Conservation (phyloP, 768 basidiomycete species). For the Hypsizygus marmoreus region DNA sequence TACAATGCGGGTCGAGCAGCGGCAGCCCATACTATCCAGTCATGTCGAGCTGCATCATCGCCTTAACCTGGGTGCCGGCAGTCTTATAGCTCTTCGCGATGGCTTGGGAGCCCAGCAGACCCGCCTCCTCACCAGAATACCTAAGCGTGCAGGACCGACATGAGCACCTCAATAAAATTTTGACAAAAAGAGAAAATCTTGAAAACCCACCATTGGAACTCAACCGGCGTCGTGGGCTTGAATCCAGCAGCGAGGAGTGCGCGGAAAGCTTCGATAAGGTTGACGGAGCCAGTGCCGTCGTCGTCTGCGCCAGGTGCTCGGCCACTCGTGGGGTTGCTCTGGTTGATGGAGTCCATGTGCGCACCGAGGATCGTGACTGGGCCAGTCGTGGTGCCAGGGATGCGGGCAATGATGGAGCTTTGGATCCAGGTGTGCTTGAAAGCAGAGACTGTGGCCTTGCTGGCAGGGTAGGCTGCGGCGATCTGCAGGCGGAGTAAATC, state of each 20-base stretch:
- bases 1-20: background rate
- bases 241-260: conserved; percentile 42
- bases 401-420: conserved; percentile 22
- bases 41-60: conserved; percentile 48
- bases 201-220: conserved; percentile 50
- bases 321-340: conserved; percentile 23
- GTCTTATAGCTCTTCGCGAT: conserved; percentile 49
- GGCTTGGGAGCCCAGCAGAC: conserved; percentile 48
- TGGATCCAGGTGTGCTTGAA: conserved; percentile 19
- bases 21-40: conserved; percentile 35
- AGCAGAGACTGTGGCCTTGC: conserved; percentile 22
- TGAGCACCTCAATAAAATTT: too few species aligned
- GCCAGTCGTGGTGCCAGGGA: conserved; percentile 18
- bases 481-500: conserved; percentile 16
- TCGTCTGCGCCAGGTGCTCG: conserved; percentile 40
- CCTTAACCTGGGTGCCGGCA: conserved; percentile 41
- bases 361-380: conserved; percentile 27
- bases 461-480: conserved; percentile 20
- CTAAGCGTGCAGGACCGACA: too few species aligned
- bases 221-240: conserved; percentile 41
- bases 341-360: conserved; percentile 32
- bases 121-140: conserved; percentile 47
- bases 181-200: too few species aligned
- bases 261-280: conserved; percentile 46
- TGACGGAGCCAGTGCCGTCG: conserved; percentile 44